Conservation (phyloP, 2,329 filamentous ascomycete species). For the Diplodia mutila region DNA sequence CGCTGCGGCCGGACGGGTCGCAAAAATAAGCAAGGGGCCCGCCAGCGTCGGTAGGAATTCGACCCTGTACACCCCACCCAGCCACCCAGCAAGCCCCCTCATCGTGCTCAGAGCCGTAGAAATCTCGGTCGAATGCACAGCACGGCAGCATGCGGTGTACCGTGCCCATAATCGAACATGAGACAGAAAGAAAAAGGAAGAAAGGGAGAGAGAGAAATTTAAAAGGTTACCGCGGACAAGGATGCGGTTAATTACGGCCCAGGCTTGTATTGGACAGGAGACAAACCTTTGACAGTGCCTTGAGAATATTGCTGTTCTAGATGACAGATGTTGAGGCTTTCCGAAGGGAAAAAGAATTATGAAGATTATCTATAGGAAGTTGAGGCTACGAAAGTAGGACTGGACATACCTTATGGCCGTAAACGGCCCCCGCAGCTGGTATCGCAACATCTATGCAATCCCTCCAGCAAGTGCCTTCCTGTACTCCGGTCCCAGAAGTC, state of each 20-base stretch:
- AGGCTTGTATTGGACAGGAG: not conserved
- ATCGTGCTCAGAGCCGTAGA: not conserved
- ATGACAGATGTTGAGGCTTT: conserved; percentile 2
- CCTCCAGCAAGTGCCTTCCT: conserved; percentile 36
- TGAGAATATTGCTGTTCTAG: not conserved
- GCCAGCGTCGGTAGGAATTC: not conserved
- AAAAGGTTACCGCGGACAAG: too few species aligned
- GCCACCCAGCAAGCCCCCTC: not conserved
- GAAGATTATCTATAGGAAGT: conserved; percentile 8
- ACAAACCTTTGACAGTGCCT: not conserved
- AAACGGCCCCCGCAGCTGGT: not conserved
- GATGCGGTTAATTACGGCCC: not conserved
- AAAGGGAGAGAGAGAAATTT: not conserved
- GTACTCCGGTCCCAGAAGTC: conserved; percentile 39
- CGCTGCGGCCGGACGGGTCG: not conserved
- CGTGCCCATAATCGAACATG: not conserved
- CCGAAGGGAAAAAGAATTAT: conserved; percentile 2
- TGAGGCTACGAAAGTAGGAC: conserved; percentile 2
- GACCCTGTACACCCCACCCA: not conserved
- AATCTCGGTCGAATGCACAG: not conserved
- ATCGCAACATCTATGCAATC: not conserved
- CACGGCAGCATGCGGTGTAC: not conserved
- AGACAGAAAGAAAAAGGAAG: not conserved
- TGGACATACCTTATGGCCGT: not conserved
- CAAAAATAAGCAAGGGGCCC: not conserved